These are phyloP conservation scores for Trichosanthes truncata DNA, from an alignment of 306 rosid genomes.

Conservation along the genomic window DNA sequence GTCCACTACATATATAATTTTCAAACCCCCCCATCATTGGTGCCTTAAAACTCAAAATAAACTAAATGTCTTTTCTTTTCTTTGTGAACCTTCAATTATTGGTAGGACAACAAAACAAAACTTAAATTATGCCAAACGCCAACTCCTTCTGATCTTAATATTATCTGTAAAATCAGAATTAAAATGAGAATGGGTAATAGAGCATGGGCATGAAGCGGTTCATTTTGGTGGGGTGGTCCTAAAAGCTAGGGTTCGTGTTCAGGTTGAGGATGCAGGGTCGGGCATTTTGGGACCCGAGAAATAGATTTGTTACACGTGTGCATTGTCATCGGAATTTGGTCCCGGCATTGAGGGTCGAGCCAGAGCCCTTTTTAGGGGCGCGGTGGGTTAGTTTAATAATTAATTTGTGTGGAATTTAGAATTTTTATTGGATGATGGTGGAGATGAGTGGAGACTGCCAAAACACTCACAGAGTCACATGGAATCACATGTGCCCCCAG, in stretches of 20 bases:
- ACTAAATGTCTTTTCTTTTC: slow-evolving; percentile 8
- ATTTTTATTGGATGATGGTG: not conserved
- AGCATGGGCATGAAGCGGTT: no score
- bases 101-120: not conserved
- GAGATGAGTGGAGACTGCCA: slow-evolving; percentile 8
- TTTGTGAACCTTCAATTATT: slow-evolving; percentile 6
- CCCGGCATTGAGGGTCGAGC: slow-evolving; percentile 41
- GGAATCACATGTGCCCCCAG: slow-evolving; percentile 33
- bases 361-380: not conserved
- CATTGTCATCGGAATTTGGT: slow-evolving; percentile 17
- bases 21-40: slow-evolving; percentile 25
- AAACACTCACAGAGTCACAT: slow-evolving; percentile 13
- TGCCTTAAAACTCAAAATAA: slow-evolving; percentile 27
- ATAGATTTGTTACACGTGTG: slow-evolving; percentile 24
- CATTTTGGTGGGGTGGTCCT: no score
- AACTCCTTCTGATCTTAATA: no score
- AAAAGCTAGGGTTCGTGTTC: not conserved
- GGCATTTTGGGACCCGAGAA: not conserved
- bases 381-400: not conserved
- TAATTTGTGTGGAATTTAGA: not conserved
- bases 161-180: no score
- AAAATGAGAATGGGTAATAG: not conserved
- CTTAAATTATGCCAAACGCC: no score
- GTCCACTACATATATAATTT: slow-evolving; percentile 27
- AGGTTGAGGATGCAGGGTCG: not conserved